phyloP scores from a whole-genome alignment of 495 filamentous ascomycete genomes.

The Talaromyces stipitatus region DNA sequence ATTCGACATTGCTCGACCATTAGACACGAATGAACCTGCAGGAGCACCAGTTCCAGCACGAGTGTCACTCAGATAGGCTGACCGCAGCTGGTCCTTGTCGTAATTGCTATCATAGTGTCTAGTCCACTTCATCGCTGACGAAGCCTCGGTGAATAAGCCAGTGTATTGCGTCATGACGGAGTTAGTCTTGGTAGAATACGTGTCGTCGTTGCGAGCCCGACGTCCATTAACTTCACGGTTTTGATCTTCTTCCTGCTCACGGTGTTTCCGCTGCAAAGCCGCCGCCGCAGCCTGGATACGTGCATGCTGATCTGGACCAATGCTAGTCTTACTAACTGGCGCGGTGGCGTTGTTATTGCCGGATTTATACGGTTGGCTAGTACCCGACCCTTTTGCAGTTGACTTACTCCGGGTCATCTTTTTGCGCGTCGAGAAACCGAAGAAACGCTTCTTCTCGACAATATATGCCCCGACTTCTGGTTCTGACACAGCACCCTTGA shows the following conservation, averaged over 20 bases:
- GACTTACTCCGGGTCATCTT: constrained; percentile 63
- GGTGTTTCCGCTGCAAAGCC: constrained; percentile 63
- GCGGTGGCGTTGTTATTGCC: constrained; percentile 33
- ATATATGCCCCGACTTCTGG: constrained; percentile 80
- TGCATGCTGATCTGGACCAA: constrained; percentile 86
- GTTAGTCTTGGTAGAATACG: constrained; percentile 66
- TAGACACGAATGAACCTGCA: constrained; percentile 14
- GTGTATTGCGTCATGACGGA: constrained; percentile 89
- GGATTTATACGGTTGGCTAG: constrained; percentile 45
- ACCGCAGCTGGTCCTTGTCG: constrained; percentile 75
- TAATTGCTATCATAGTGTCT: constrained; percentile 64
- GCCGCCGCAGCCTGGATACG: constrained; percentile 85
- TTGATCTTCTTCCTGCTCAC: constrained; percentile 44
- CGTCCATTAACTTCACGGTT: constrained; percentile 22
- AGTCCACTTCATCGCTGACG: constrained; percentile 93
- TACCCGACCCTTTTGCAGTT: constrained; percentile 41
- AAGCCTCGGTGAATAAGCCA: constrained; percentile 77
- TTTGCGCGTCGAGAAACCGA: constrained; percentile 71
- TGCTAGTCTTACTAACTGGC: constrained; percentile 73
- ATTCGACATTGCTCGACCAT: constrained; percentile 4
- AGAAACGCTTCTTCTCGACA: constrained; percentile 87
- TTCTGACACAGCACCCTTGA: constrained; percentile 85
- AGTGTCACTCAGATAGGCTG: constrained; percentile 68
- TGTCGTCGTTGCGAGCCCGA: constrained; percentile 29
- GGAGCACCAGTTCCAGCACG: constrained; percentile 57